A percentile compares a stretch with the other conserved stretches of the same genome.
Evolutionary conservation across 1,284 basidiomycete genomes (phyloP).

Genomic region (Coniophora puteana): DNA sequence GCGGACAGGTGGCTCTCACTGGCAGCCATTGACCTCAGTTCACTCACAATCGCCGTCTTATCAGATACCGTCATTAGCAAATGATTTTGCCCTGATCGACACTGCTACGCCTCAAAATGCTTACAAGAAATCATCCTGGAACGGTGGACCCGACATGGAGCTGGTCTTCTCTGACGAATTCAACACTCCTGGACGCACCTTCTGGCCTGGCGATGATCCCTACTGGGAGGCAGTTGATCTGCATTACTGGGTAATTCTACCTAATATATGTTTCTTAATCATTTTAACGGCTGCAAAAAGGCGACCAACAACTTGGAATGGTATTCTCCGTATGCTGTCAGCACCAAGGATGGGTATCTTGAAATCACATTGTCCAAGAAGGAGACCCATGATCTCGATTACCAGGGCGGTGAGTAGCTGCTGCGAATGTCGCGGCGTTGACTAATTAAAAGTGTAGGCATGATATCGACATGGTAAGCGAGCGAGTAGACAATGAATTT

Average conservation of each 20-base stretch:
- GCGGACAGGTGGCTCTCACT: constrained; percentile 52
- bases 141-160: constrained; percentile 43
- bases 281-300: constrained; percentile 48
- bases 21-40: too few species aligned
- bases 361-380: constrained; percentile 59
- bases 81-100: constrained; percentile 63
- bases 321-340: constrained; percentile 65
- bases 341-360: constrained; percentile 63
- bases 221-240: constrained; percentile 75
- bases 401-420: constrained; percentile 43
- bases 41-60: background rate
- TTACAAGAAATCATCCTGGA: constrained; percentile 44
- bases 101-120: constrained; percentile 57
- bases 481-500: constrained; percentile 1
- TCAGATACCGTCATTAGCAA: constrained; percentile 46
- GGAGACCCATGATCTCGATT: constrained; percentile 56
- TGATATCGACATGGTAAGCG: constrained; percentile 31
- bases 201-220: constrained; percentile 67
- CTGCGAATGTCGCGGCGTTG: background rate
- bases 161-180: constrained; percentile 83
- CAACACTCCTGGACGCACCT: constrained; percentile 66
- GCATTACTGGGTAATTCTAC: constrained; percentile 57
- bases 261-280: constrained; percentile 14
- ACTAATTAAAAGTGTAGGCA: constrained; percentile 28
- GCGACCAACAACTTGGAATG: constrained; percentile 52